These are phyloP conservation scores for Talaromyces islandicus DNA, from an alignment of 2,329 filamentous ascomycete genomes.

Conservation along the genomic window DNA sequence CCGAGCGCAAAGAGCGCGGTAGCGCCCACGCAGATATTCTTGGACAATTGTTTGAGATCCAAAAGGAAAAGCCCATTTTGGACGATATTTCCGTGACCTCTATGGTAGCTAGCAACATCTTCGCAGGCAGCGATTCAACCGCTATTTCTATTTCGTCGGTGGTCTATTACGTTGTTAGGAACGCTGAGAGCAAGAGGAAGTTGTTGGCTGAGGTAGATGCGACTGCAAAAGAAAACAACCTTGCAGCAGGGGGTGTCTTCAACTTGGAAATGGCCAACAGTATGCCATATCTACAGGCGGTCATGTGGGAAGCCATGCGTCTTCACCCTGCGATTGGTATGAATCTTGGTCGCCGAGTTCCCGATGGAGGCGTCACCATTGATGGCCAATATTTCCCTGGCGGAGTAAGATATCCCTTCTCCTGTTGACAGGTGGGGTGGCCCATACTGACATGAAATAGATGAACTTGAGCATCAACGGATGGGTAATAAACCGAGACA, in stretches of 20 bases:
- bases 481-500: conserved; percentile 8
- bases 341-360: conserved; percentile 12
- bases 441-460: background rate
- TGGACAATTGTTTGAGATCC: conserved; percentile 28
- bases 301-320: conserved; percentile 15
- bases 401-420: conserved; percentile 7
- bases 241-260: conserved; percentile 15
- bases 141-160: conserved; percentile 32
- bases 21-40: conserved; percentile 33
- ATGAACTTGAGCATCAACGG: conserved; percentile 3
- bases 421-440: background rate
- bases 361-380: conserved; percentile 12
- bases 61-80: conserved; percentile 33
- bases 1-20: conserved; percentile 23
- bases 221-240: conserved; percentile 15
- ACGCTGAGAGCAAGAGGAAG: conserved; percentile 21
- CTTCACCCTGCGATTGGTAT: conserved; percentile 14
- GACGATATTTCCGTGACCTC: conserved; percentile 29
- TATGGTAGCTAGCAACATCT: conserved; percentile 34
- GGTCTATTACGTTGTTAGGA: conserved; percentile 33
- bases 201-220: conserved; percentile 31
- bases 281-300: conserved; percentile 26
- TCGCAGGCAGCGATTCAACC: conserved; percentile 41
- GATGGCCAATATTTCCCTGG: conserved; percentile 14
- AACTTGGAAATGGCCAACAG: conserved; percentile 24